Evolutionary conservation across 164 flowering plant genomes (phyloP).

Genomic region (Magnolia kwangsiensis): DNA sequence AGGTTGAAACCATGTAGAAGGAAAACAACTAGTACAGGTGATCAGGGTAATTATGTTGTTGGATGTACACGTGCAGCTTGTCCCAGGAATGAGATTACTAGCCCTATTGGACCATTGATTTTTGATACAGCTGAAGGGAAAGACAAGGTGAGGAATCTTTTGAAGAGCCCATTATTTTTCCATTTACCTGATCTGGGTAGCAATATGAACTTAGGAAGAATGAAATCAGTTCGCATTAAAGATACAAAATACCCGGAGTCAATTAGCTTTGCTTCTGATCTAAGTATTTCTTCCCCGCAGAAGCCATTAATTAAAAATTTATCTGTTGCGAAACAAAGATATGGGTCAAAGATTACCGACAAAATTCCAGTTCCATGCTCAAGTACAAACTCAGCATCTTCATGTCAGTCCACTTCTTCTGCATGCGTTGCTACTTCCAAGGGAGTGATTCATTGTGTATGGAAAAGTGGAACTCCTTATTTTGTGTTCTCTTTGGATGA

Average conservation of each 20-base stretch:
- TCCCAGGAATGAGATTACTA: slow-evolving; percentile 20
- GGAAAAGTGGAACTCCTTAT: slow-evolving; percentile 60
- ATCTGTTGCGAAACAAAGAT: slow-evolving; percentile 10
- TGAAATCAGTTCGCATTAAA: slow-evolving; percentile 23
- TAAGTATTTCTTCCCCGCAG: slow-evolving; percentile 22
- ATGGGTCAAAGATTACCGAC: slow-evolving; percentile 29
- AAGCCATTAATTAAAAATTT: slow-evolving; percentile 23
- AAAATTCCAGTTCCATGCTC: slow-evolving; percentile 37
- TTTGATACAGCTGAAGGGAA: slow-evolving; percentile 47
- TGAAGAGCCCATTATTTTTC: slow-evolving; percentile 47
- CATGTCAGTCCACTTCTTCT: slow-evolving; percentile 43
- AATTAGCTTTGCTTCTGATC: slow-evolving; percentile 28
- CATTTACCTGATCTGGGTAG: slow-evolving; percentile 34
- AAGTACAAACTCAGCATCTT: slow-evolving; percentile 38
- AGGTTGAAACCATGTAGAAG: slow-evolving; percentile 15
- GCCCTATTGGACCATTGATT: slow-evolving; percentile 38
- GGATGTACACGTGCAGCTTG: slow-evolving; percentile 35
- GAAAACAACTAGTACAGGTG: slow-evolving; percentile 17
- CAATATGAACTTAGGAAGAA: slow-evolving; percentile 17
- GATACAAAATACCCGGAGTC: slow-evolving; percentile 24
- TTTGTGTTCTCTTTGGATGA: slow-evolving; percentile 71
- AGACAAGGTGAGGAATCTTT: slow-evolving; percentile 39
- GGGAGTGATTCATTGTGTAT: slow-evolving; percentile 66
- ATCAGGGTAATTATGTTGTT: slow-evolving; percentile 23
- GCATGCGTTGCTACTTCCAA: slow-evolving; percentile 30